phyloP scores from a whole-genome alignment of 2,329 filamentous ascomycete genomes.

The Penicillium sp. region DNA sequence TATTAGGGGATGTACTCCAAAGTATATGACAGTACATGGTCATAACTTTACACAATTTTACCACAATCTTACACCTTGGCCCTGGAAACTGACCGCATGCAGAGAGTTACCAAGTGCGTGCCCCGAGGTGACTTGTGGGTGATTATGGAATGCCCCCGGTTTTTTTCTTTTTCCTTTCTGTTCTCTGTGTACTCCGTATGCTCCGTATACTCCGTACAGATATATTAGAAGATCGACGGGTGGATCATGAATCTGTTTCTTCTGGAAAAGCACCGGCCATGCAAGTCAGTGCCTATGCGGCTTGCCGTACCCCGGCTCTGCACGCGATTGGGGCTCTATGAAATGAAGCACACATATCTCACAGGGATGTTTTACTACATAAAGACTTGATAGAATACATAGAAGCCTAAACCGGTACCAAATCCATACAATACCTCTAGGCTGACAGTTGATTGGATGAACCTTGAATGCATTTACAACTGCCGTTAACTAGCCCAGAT shows the following conservation, averaged over 20 bases:
- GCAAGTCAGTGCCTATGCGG: conserved; percentile 7
- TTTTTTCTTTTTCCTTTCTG: not conserved
- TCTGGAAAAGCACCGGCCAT: conserved; percentile 13
- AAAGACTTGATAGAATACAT: not conserved
- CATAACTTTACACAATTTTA: conserved; percentile 17
- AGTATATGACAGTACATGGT: conserved; percentile 26
- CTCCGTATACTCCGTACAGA: not conserved
- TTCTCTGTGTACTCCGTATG: not conserved
- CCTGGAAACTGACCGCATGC: conserved; percentile 25
- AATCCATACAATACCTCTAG: not conserved
- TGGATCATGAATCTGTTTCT: conserved; percentile 7
- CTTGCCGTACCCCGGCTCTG: conserved; percentile 6
- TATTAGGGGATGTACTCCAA: conserved; percentile 14
- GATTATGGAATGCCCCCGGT: conserved; percentile 19
- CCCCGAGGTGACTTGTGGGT: conserved; percentile 11
- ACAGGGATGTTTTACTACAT: not conserved
- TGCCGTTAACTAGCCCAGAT: not conserved
- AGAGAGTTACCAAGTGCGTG: conserved; percentile 28
- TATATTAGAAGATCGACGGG: conserved; percentile 3
- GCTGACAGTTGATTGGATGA: not conserved
- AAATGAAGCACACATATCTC: not conserved
- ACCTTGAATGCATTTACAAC: not conserved
- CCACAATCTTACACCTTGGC: conserved; percentile 14
- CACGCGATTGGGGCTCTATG: conserved; percentile 5
- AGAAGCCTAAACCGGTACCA: not conserved